A percentile compares a stretch with the other conserved stretches of the same genome.
phyloP scores from a whole-genome alignment of 192 early-diverging fungal species.

The Rhizoclosmatium sp. region DNA sequence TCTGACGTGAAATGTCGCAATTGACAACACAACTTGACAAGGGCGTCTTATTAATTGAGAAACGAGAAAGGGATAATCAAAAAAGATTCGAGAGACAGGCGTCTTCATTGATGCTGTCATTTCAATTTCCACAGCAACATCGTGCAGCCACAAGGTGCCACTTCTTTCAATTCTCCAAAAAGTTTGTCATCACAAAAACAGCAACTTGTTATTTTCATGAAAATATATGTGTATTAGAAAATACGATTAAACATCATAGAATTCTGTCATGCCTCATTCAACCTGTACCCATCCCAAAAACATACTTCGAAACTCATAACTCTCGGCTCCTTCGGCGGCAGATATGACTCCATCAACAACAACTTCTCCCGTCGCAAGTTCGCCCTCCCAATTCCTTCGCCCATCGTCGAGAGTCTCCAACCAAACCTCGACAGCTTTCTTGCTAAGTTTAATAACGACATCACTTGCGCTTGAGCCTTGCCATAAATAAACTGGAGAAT shows the following conservation, averaged over 20 bases:
- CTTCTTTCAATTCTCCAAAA: not conserved
- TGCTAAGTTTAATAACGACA: conserved; percentile 57
- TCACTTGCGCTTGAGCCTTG: conserved; percentile 52
- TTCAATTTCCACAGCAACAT: no score
- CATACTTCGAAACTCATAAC: conserved; percentile 11
- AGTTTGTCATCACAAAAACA: not conserved
- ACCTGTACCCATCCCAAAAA: conserved; percentile 15
- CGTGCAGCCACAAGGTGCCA: no score
- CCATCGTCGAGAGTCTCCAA: conserved; percentile 55
- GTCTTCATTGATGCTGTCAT: no score
- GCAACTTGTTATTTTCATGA: not conserved
- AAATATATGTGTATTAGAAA: not conserved
- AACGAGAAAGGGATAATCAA: no score
- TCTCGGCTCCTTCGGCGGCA: conserved; percentile 11
- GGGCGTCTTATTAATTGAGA: no score
- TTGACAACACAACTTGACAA: no score
- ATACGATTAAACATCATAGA: not conserved
- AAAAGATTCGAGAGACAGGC: no score
- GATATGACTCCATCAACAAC: conserved; percentile 19
- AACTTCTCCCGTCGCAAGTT: not conserved
- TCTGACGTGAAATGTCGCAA: no score
- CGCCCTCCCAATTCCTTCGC: conserved; percentile 19
- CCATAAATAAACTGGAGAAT: conserved; percentile 55
- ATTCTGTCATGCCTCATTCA: not conserved
- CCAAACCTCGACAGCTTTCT: conserved; percentile 64